Evolutionary conservation across 1,284 basidiomycete genomes (phyloP).

Genomic region (Phylloboletellus chloephorus): DNA sequence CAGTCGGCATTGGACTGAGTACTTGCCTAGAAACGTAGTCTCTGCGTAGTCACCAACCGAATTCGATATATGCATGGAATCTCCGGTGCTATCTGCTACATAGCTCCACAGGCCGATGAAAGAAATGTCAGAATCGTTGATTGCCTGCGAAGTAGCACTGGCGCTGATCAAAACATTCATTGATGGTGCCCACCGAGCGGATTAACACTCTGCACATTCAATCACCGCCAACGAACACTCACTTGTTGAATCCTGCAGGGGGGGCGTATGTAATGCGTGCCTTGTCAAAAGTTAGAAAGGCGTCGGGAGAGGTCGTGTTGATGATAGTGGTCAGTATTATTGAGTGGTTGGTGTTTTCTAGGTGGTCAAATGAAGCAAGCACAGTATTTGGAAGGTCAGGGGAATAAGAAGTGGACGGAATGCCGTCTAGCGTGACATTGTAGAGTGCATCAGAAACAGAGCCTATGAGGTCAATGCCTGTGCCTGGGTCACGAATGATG

Average conservation of each 20-base stretch:
- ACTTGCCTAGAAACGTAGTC: slow-evolving; percentile 45
- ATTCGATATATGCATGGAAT: slow-evolving; percentile 41
- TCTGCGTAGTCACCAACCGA: slow-evolving; percentile 43
- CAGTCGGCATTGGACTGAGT: slow-evolving; percentile 13
- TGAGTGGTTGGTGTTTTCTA: slow-evolving; percentile 42
- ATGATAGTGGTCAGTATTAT: slow-evolving; percentile 42
- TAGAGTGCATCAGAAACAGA: slow-evolving; percentile 41
- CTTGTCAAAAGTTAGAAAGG: slow-evolving; percentile 45
- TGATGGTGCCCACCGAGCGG: slow-evolving; percentile 12
- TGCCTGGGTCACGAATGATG: slow-evolving; percentile 39
- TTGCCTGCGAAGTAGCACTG: slow-evolving; percentile 31
- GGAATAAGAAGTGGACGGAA: slow-evolving; percentile 20
- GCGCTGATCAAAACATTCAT: slow-evolving; percentile 33
- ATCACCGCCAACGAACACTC: slow-evolving; percentile 18
- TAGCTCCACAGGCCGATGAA: slow-evolving; percentile 51
- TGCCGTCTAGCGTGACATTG: slow-evolving; percentile 44
- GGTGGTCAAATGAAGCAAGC: slow-evolving; percentile 40
- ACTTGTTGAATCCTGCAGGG: slow-evolving; percentile 29
- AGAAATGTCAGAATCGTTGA: slow-evolving; percentile 39
- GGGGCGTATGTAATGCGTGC: slow-evolving; percentile 41
- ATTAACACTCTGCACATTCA: slow-evolving; percentile 3
- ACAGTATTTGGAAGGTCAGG: slow-evolving; percentile 28
- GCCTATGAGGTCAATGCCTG: slow-evolving; percentile 49
- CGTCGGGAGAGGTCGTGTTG: slow-evolving; percentile 29
- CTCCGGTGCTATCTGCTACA: slow-evolving; percentile 26